phyloP scores from a whole-genome alignment of 139 green algal species.

The Axilococcus clingmanii region DNA sequence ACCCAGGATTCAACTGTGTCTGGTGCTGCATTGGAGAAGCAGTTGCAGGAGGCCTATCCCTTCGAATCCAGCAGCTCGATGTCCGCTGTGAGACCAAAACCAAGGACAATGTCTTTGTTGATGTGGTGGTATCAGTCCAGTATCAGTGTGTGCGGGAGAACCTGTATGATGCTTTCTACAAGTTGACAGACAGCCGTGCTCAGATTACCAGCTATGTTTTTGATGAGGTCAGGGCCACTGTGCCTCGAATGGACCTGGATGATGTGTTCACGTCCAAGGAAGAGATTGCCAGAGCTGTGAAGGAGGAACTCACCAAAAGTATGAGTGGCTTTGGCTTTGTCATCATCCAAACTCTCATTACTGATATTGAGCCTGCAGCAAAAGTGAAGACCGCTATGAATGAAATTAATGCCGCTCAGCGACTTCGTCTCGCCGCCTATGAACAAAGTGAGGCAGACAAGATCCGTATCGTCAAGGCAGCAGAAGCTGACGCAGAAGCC shows the following conservation, averaged over 20 bases:
- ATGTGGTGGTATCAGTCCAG: conserved; percentile 66
- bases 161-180: conserved; percentile 77
- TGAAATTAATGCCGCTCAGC: conserved; percentile 74
- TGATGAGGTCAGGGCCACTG: conserved; percentile 51
- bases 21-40: conserved; percentile 38
- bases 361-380: conserved; percentile 69
- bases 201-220: conserved; percentile 65
- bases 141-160: conserved; percentile 48
- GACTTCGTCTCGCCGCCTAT: conserved; percentile 40
- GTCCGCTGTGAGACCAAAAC: conserved; percentile 68
- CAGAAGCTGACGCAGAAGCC: conserved; percentile 88
- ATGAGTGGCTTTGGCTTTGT: conserved; percentile 64
- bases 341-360: conserved; percentile 82
- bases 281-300: conserved; percentile 71
- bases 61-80: conserved; percentile 55
- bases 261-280: conserved; percentile 71
- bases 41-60: conserved; percentile 37
- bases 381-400: conserved; percentile 77
- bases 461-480: conserved; percentile 75
- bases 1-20: conserved; percentile 48
- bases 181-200: conserved; percentile 43
- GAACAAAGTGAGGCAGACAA: conserved; percentile 74
- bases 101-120: conserved; percentile 69
- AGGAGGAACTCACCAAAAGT: conserved; percentile 40
- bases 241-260: conserved; percentile 56